Conservation (phyloP, 2,329 filamentous ascomycete species). For the Penicillium sp. region DNA sequence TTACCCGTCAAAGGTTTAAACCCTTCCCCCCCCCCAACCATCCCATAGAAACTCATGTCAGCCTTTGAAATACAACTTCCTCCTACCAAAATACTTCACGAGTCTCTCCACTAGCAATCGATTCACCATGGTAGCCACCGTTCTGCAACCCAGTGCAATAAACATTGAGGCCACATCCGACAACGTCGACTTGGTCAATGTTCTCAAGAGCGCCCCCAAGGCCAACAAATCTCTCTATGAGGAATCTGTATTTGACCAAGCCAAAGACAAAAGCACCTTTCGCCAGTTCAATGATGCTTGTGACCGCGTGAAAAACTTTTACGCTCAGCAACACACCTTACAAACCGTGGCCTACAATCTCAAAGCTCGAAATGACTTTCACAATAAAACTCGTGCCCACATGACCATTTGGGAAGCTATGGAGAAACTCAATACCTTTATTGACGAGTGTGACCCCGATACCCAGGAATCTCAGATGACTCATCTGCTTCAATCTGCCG, state of each 20-base stretch:
- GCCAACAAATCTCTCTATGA: slow-evolving; percentile 45
- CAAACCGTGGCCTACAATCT: slow-evolving; percentile 70
- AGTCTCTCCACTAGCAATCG: slow-evolving; percentile 42
- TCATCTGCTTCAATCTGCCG: slow-evolving; percentile 85
- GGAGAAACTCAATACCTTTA: slow-evolving; percentile 85
- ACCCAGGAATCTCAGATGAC: slow-evolving; percentile 84
- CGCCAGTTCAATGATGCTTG: slow-evolving; percentile 80
- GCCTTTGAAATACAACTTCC: too few species aligned
- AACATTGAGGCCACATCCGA: slow-evolving; percentile 56
- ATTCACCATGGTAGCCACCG: background rate
- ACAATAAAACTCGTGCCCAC: slow-evolving; percentile 65
- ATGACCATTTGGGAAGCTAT: slow-evolving; percentile 91
- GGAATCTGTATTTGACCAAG: slow-evolving; percentile 66
- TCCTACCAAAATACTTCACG: too few species aligned
- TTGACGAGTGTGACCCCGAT: slow-evolving; percentile 89
- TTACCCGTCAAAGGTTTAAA: too few species aligned
- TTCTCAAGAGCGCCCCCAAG: slow-evolving; percentile 54
- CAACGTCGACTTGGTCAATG: slow-evolving; percentile 60
- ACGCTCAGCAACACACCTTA: slow-evolving; percentile 67
- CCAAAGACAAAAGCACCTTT: slow-evolving; percentile 78
- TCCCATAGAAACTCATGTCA: too few species aligned
- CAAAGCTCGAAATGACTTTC: slow-evolving; percentile 69
- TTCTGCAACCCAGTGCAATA: background rate
- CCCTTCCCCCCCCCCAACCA: too few species aligned
- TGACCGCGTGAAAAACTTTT: slow-evolving; percentile 83